Evolutionary conservation across 495 filamentous ascomycete species (phyloP), one percentile per base, ranked within the genome.

Genomic region (Chaetomium fimeti): DNA sequence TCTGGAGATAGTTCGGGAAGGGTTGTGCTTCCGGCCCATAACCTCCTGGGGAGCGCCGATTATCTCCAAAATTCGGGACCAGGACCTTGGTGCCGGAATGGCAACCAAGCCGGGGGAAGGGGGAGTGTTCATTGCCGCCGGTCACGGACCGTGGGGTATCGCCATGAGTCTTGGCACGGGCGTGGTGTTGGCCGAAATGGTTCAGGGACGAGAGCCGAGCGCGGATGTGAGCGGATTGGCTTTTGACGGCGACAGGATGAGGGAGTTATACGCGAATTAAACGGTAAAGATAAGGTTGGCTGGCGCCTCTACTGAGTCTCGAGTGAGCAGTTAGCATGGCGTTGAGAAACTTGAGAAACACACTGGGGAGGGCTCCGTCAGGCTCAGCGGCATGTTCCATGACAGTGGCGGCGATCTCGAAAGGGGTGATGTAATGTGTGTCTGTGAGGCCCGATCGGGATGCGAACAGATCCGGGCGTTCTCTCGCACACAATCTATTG

Each of bases 131-230:
- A 69, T 93, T 24, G 87, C 86, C 1, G 77, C 88, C 11, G 91
- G 91, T 0, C 90, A 93, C 77, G 88, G 88, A 2, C 85, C 88
- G 13, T 90, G 88, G 88, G 88, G 88, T 0, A 89, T 90, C 22
- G 80, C 79, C 43, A 62, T 85, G 68, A 78, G 80, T 54, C 69
- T 89, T 53, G 88, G 87, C 38, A 89, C 86, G n/a, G 88, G 88
- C 1, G 81, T 80, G 55, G 82, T 88, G n/a, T 70, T 89, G 68
- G 83, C 83, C 4, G 84, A 88, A 74, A 80, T 90, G 83, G 77
- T 87, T 15, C 73, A 79, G 66, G 85, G 85, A 2, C 68, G 75
- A 55, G 65, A 71, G 57, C 71, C 78, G 18, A 81, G 77, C 43
- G 83, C 74, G 1, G 83, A 85, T 76, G 74, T 90, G 42, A 65